Base-by-base conservation (phyloP, 345 rosid species). In the Brassica juncea region DNA sequence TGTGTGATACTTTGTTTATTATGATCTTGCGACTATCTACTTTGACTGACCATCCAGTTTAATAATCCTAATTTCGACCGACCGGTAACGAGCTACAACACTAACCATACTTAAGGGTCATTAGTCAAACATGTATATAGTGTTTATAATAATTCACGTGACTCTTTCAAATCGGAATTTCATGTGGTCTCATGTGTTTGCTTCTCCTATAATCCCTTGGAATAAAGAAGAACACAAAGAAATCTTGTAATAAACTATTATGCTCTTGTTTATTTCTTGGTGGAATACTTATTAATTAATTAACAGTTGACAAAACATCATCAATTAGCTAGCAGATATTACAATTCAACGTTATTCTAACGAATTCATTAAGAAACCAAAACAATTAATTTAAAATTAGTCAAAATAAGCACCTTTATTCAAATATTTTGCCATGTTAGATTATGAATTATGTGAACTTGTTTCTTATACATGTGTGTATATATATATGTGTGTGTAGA, bases 171-270 rank as follows among this genome's bases (percentile, higher is more conserved):
- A 19, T 68, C 8, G 4, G 52, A 44, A 14, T 59, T 47, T 76
- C 80, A 76, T 68, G 79, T 76, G 80, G 74, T 70, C 52, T 69
- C 74, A 63, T 77, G 81, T 77, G 81, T 77, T 70, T 77, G 70
- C 58, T 52, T 77, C 81, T 21, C 68, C 70, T 68, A 19, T 14
- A 58, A 10, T 15, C 59, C 59, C 14, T 12, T 66, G 64, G 54
- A 66, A 16, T 58, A 42, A 61, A 61, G 15, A 60, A 23, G 28
- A 25, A 60, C 27, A 23, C 28, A 25, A 61, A 61, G 32, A 28
- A 61, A 12, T 61, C 68, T 31, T 63, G 66, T 61, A 14, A 2
- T 62, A 12, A 28, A 62, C 60, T 61, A 52, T 49, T 25, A 65
- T 62, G 71, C 19, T 69, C 31, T 34, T 2, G 57, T 52, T 70